Evolutionary conservation across 257 asterid genomes (phyloP), one percentile per base, ranked within the genome.

Genomic region (Forsythia suspensa): DNA sequence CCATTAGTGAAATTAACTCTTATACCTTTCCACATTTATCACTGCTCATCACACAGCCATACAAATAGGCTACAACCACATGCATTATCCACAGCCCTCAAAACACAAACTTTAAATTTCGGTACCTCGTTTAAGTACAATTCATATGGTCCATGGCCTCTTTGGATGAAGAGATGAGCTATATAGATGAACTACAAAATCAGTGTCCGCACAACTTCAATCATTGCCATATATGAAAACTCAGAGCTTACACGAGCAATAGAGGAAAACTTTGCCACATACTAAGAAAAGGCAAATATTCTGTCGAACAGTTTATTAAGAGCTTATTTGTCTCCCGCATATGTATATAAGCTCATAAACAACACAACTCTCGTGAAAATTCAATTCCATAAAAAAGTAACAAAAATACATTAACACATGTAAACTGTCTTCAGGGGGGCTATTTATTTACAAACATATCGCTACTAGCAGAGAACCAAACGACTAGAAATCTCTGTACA

Each of bases 401-500:
- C 5, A 63, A 29, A 29, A 63, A 24, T 63, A 11, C 70, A 24
- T 15, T 21, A 63, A 63, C 24, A 34, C 37, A 71, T 51, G 51
- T 48, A 44, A 48, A 79, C 18, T 57, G 86, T 61, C 80, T 41
- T 15, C 34, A 29, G 34, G 55, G 3, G 75, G 41, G 78, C 78
- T 40, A 71, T 44, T 73, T 74, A 85, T 87, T 81, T 83, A 85
- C 91, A 83, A 70, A 79, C 81, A 71, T 36, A 71, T 18, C 1
- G 71, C 76, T 76, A 65, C 57, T 70, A 55, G 66, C 34, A 29
- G 34, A 29, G 34, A 29, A 29, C 34, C 34, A 29, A 29, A 29
- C 76, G 79, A 65, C 57, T 70, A 55, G 66, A 65, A 63, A 75
- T 68, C 82, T 82, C 86, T 90, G 92, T 94, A 93, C 98, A 93